Evolutionary conservation across 805 yeast species (phyloP).

Genomic region (Candida ipomoeae): DNA sequence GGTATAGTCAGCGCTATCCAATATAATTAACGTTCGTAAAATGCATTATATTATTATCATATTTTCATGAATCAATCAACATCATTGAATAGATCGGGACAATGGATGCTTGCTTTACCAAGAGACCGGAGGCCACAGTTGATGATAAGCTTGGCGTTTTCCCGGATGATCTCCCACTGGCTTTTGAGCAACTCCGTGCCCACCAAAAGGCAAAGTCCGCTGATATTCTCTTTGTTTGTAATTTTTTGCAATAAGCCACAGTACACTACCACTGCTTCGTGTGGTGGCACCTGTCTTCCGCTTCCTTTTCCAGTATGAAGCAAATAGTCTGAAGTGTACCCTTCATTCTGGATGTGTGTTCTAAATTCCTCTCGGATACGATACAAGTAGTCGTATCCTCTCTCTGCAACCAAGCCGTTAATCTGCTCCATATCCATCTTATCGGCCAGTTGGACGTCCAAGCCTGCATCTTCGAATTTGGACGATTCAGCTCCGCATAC

Average conservation of each 20-base stretch:
- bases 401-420: constrained; percentile 28
- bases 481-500: constrained; percentile 32
- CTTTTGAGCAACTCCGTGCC: constrained; percentile 34
- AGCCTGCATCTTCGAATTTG: constrained; percentile 16
- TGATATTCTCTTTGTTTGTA: constrained; percentile 34
- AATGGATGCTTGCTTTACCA: constrained; percentile 34
- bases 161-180: constrained; percentile 42
- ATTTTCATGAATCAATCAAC: constrained; percentile 1
- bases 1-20: constrained; percentile 1
- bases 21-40: constrained; percentile 4
- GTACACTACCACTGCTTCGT: constrained; percentile 30
- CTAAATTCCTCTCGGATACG: constrained; percentile 34
- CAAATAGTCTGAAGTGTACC: constrained; percentile 6
- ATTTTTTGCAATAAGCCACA: constrained; percentile 31
- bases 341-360: neutral
- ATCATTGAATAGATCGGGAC: constrained; percentile 33
- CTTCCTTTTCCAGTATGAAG: constrained; percentile 9
- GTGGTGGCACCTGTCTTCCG: constrained; percentile 18
- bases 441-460: constrained; percentile 11
- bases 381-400: constrained; percentile 33
- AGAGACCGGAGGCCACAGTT: constrained; percentile 40
- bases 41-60: neutral
- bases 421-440: constrained; percentile 20
- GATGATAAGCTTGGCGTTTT: constrained; percentile 38
- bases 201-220: constrained; percentile 40